Base-by-base conservation (phyloP, 2,329 filamentous ascomycete species). In the Gyromitra esculenta region DNA sequence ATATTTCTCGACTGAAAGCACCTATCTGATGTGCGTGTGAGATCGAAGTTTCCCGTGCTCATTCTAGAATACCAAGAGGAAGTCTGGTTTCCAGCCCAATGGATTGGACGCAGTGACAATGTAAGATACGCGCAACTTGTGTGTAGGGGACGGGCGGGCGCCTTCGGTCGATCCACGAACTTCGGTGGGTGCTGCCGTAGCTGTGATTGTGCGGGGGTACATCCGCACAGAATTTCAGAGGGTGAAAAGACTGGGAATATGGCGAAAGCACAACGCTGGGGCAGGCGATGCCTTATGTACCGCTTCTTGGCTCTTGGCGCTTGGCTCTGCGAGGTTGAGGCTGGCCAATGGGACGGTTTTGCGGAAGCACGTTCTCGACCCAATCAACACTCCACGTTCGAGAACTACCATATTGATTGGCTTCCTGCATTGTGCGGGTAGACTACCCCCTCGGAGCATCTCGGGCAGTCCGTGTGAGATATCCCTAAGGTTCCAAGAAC, bases 281-380 rank as follows among this genome's bases (percentile, higher is more conserved):
- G 66, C n/a, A 62, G n/a, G 45, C 45, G 45, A 31, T 13, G 45
- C 48, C 31, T 71, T 71, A 63, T 71, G 68, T 71, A 71, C 54
- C 6, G 18, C 18, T 52, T 54, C 67, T 63, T 70, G 57, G 43
- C 56, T 50, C 45, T 59, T 70, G 45, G 37, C 37, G 8, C 57
- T 60, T 60, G 57, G 68, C 45, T 37, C 31, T 43, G 3, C 35
- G 68, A 71, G 57, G 68, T 64, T 63, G 18, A 37, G 45, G 43
- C 11, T 6, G 18, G 25, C 68, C 57, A 71, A 71, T 71, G 13
- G 56, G 35, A 45, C 4, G 8, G 35, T 39, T 21, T 15, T 11
- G 9, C 6, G 18, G 2, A 18, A 56, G 57, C 68, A 71, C 68
- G 68, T 71, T 70, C 9, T 21, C 8, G 9, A 13, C 50, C 18